Evolutionary conservation across 129 eudicot species (phyloP), one percentile per base, ranked within the genome.

Genomic region (Saussurea involucrata): DNA sequence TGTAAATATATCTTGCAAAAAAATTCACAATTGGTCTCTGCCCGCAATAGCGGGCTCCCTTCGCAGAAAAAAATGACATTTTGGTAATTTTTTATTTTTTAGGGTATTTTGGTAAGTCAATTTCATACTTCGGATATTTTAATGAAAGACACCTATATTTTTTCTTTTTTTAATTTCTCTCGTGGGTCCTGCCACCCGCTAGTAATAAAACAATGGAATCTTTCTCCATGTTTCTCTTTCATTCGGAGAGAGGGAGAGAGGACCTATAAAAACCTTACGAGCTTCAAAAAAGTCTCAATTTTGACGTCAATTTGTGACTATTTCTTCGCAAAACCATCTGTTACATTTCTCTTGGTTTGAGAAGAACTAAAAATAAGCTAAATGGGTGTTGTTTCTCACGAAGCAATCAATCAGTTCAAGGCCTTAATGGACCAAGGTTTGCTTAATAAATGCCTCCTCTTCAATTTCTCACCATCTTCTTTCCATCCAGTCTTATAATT

Each of bases 381-480:
- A n/a, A 88, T 90, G 88, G 84, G 79, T 33, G 86, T 74, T 33
- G 78, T 78, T 80, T 72, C 92, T 10, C 76, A 88, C 55, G 90
- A 90, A 68, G 81, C 90, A 37, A 86, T 90, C 72, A 31, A 68
- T 44, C 87, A 86, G 74, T 77, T 88, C 36, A 79, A 82, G 68
- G 82, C 85, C 20, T 76, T 90, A 24, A 90, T 90, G 89, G 88
- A 85, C 69, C 86, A 88, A 88, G 88, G 93, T 90, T 9, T 21
- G 76, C 44, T 27, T 79, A n/a, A 27, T 17, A 13, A 37, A 64
- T 55, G 0, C 29, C 70, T 61, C 74, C 24, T 21, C 13, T 78
- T 18, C 7, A 17, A 1, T 63, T 37, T 73, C 7, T 71, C 44
- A 21, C 60, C 44, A 32, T 33, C 1, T 49, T 24, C 24, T 66